Conservation (phyloP, 2,329 filamentous ascomycete species). For the Diaporthe citrichinensis region DNA sequence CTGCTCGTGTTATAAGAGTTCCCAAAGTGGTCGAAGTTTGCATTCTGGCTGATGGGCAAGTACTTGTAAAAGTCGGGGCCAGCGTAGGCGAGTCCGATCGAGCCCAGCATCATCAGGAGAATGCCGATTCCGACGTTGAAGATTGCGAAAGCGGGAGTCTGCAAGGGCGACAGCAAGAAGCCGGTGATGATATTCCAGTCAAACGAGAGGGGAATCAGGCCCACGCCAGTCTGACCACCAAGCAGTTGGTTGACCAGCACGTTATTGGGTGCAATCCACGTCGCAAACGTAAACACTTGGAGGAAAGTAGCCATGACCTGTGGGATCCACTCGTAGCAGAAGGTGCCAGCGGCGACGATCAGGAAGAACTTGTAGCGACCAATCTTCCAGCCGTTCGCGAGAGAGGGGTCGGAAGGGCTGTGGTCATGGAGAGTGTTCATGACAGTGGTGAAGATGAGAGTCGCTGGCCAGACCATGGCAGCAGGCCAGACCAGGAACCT, state of each 20-base stretch:
- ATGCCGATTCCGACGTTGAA: slow-evolving; percentile 70
- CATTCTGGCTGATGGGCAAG: slow-evolving; percentile 64
- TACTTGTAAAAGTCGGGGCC: slow-evolving; percentile 61
- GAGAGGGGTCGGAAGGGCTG: slow-evolving; percentile 57
- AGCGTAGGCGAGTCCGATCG: slow-evolving; percentile 60
- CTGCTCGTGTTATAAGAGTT: slow-evolving; percentile 59
- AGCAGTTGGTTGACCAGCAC: slow-evolving; percentile 75
- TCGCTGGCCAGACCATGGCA: slow-evolving; percentile 75
- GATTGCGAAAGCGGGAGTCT: slow-evolving; percentile 72
- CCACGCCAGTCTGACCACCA: slow-evolving; percentile 70
- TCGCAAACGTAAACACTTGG: slow-evolving; percentile 69
- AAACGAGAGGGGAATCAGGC: slow-evolving; percentile 73
- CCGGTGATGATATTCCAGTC: slow-evolving; percentile 67
- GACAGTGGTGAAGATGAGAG: slow-evolving; percentile 70
- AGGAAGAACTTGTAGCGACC: slow-evolving; percentile 71
- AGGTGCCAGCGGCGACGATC: slow-evolving; percentile 62
- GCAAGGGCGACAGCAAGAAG: slow-evolving; percentile 69
- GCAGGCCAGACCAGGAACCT: slow-evolving; percentile 73
- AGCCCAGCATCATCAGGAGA: slow-evolving; percentile 61
- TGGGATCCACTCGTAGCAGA: slow-evolving; percentile 53
- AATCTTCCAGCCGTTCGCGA: slow-evolving; percentile 64
- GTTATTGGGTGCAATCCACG: slow-evolving; percentile 73
- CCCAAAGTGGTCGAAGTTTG: slow-evolving; percentile 67
- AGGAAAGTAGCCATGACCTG: slow-evolving; percentile 55
- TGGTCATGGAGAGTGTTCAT: slow-evolving; percentile 77